Percentiles rank a stretch among this genome's conserved stretches.
Evolutionary conservation across 164 flowering plant species (phyloP).

Genomic region (Chloranthus sessilifolius): DNA sequence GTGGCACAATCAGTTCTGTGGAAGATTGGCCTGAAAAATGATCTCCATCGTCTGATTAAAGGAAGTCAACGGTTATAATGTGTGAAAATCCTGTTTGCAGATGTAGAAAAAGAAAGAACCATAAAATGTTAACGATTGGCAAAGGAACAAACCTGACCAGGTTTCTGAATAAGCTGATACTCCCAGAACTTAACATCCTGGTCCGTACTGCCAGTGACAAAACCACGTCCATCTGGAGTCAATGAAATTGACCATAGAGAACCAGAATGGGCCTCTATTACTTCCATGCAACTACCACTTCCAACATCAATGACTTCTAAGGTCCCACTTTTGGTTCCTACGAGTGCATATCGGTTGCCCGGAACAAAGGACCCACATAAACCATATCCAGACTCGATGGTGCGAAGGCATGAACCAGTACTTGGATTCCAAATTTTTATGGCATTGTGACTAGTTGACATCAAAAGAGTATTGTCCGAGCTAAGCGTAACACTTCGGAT

Average conservation of each 20-base stretch:
- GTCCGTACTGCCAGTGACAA: constrained; percentile 92
- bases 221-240: constrained; percentile 68
- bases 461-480: constrained; percentile 75
- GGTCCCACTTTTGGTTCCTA: constrained; percentile 84
- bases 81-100: not conserved
- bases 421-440: constrained; percentile 96
- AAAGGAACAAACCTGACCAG: constrained; percentile 52
- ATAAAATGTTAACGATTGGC: not conserved
- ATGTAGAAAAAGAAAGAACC: not conserved
- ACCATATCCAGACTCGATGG: constrained; percentile 87
- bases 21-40: too few species aligned
- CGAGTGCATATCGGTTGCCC: constrained; percentile 68
- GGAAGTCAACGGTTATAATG: too few species aligned
- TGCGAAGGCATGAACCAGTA: constrained; percentile 79
- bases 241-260: constrained; percentile 60
- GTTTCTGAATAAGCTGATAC: constrained; percentile 44
- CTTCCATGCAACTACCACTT: constrained; percentile 68
- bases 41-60: too few species aligned
- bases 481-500: constrained; percentile 90
- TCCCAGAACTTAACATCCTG: constrained; percentile 94
- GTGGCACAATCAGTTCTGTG: too few species aligned
- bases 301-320: constrained; percentile 86
- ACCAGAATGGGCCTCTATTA: constrained; percentile 77
- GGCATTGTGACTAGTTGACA: constrained; percentile 90
- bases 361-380: constrained; percentile 78